Evolutionary conservation across 2,329 filamentous ascomycete genomes (phyloP).

Genomic region (Colletotrichum incanum): DNA sequence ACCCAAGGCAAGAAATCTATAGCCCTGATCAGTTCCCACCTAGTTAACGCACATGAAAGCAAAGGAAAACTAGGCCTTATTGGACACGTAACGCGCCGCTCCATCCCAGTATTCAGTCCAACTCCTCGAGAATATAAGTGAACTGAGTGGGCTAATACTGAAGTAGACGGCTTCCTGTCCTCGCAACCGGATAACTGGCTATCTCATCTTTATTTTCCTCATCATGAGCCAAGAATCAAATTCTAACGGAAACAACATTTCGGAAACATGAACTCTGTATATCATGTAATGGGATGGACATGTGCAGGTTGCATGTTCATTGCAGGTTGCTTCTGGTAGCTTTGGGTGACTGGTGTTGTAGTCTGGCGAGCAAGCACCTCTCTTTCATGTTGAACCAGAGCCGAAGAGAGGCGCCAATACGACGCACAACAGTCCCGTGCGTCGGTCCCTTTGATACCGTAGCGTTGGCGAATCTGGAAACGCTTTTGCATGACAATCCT

Average conservation of each 20-base stretch:
- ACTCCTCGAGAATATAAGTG: too few relatives aligned
- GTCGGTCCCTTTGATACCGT: constrained; percentile 15
- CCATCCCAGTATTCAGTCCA: too few relatives aligned
- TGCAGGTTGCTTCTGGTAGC: background rate
- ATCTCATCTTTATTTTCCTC: background rate
- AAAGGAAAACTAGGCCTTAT: too few relatives aligned
- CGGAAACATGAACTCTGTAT: too few relatives aligned
- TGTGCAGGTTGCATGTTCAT: background rate
- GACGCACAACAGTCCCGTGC: constrained; percentile 15
- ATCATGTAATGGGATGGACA: background rate
- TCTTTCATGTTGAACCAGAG: constrained; percentile 15
- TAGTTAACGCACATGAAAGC: too few relatives aligned
- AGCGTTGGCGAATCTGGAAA: constrained; percentile 17
- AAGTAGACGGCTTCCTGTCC: too few relatives aligned
- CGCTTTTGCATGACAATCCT: constrained; percentile 19
- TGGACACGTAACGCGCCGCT: too few relatives aligned
- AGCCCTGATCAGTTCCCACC: too few relatives aligned
- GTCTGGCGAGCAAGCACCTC: constrained; percentile 14
- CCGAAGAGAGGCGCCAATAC: constrained; percentile 9
- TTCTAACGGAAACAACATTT: too few relatives aligned
- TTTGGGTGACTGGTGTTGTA: background rate
- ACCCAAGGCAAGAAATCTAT: too few relatives aligned
- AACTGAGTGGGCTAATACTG: too few relatives aligned
- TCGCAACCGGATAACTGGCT: too few relatives aligned
- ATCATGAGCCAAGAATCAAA: background rate